phyloP scores from a whole-genome alignment of 495 filamentous ascomycete genomes.

The Melanomma pulvis-pyrius region DNA sequence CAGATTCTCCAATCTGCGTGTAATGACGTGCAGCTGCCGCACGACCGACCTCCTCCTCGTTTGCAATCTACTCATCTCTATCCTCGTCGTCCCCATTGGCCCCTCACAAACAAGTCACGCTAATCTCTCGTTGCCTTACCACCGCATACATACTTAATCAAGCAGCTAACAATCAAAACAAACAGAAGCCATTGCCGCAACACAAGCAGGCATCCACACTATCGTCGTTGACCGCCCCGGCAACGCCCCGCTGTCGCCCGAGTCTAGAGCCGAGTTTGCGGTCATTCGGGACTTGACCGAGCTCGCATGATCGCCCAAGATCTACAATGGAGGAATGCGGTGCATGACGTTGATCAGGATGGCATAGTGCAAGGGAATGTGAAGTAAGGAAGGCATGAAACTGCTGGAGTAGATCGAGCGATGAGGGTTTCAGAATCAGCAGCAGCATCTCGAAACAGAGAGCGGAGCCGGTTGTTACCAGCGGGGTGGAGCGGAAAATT shows the following conservation, averaged over 20 bases:
- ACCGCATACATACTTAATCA: not conserved
- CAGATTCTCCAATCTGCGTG: not conserved
- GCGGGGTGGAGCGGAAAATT: not conserved
- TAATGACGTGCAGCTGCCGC: not conserved
- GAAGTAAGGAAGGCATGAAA: not conserved
- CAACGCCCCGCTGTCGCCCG: slow-evolving; percentile 57
- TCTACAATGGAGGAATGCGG: not conserved
- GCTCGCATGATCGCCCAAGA: slow-evolving; percentile 41
- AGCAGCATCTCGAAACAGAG: not conserved
- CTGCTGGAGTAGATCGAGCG: not conserved
- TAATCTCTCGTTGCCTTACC: slow-evolving; percentile 1
- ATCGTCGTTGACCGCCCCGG: slow-evolving; percentile 64
- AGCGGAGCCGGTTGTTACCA: not conserved
- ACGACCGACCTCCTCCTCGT: slow-evolving; percentile 4
- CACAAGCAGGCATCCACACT: slow-evolving; percentile 63
- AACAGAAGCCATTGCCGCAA: slow-evolving; percentile 66
- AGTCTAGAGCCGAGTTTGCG: slow-evolving; percentile 45
- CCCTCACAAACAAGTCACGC: not conserved
- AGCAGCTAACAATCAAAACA: slow-evolving; percentile 2
- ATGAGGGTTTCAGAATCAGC: not conserved
- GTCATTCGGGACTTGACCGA: slow-evolving; percentile 27
- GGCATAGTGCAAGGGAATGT: not conserved
- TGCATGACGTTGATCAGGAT: not conserved
- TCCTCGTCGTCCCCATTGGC: not conserved
- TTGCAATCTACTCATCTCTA: not conserved